A percentile compares a stretch with the other conserved stretches of the same genome.
Evolutionary conservation across 2,329 filamentous ascomycete species (phyloP).

Genomic region (Sarocladium strictum): DNA sequence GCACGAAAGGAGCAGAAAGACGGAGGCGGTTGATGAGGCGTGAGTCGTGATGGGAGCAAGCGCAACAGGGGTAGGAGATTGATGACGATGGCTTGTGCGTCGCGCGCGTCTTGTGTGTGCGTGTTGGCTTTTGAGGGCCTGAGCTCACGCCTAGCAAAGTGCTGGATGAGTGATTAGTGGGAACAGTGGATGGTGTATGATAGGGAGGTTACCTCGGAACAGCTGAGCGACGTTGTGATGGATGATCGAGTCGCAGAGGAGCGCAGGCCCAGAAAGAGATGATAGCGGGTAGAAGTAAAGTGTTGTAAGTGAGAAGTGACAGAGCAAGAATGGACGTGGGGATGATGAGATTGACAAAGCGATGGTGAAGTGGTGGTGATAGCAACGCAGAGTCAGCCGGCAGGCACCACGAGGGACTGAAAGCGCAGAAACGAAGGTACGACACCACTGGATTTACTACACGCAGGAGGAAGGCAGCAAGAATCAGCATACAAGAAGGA

Average conservation of each 20-base stretch:
- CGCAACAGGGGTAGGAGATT: constrained; percentile 9
- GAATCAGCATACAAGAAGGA: background rate
- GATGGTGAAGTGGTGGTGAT: too few species aligned
- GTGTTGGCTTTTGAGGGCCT: background rate
- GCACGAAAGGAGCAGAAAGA: background rate
- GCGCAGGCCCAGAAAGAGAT: too few species aligned
- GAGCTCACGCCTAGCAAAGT: background rate
- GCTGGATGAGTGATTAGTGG: background rate
- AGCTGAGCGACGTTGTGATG: too few species aligned
- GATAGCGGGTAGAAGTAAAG: too few species aligned
- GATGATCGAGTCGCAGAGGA: too few species aligned
- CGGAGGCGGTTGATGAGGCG: background rate
- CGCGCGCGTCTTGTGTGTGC: background rate
- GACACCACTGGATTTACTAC: too few species aligned
- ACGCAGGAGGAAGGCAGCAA: too few species aligned
- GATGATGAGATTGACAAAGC: too few species aligned
- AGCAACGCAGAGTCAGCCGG: background rate
- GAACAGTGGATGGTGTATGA: background rate
- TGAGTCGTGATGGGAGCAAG: constrained; percentile 6
- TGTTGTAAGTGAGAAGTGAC: too few species aligned
- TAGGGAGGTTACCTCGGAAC: background rate
- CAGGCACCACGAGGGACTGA: background rate
- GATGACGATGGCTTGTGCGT: constrained; percentile 8
- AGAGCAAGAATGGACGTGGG: too few species aligned
- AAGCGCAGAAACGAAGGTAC: background rate